Percentiles rank a stretch among this genome's conserved stretches.
Conservation (phyloP, 805 yeast species). For the Priceomyces carsonii region DNA sequence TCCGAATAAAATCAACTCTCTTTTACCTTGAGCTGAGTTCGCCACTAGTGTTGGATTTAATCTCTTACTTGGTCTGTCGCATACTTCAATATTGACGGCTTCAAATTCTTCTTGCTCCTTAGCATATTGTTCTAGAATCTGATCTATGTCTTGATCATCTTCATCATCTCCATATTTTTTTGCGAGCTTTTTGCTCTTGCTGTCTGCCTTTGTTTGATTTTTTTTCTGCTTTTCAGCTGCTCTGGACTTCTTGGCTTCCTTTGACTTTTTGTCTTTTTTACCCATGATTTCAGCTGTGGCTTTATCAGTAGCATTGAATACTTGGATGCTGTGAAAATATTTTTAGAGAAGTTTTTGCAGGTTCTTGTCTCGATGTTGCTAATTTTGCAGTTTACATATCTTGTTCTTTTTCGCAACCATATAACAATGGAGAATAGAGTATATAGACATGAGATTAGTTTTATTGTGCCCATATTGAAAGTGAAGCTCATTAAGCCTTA, state of each 20-base stretch:
- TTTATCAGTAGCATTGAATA: no score
- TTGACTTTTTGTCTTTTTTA: constrained; percentile 80
- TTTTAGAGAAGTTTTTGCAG: no score
- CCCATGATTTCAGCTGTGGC: no score
- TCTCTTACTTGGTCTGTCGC: constrained; percentile 64
- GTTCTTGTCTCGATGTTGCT: no score
- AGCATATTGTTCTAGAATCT: constrained; percentile 73
- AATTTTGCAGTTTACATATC: no score
- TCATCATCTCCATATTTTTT: constrained; percentile 77
- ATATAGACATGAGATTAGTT: no score
- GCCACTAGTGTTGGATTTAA: constrained; percentile 76
- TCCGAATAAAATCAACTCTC: constrained; percentile 83
- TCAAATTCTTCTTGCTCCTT: constrained; percentile 78
- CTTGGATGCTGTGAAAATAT: no score
- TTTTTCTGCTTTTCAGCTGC: constrained; percentile 81
- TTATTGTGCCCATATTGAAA: no score
- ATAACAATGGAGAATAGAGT: no score
- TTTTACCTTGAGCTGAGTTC: constrained; percentile 70
- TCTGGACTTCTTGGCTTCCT: constrained; percentile 89
- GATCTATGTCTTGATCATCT: constrained; percentile 85
- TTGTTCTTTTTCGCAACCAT: no score
- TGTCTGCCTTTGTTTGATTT: constrained; percentile 69
- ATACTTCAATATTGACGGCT: constrained; percentile 61
- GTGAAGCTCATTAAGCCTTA: no score
- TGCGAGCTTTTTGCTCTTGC: constrained; percentile 71